Evolutionary conservation across 2,329 filamentous ascomycete genomes (phyloP), one percentile per base, ranked within the genome.

Genomic region (Microcyclospora pomicola): DNA sequence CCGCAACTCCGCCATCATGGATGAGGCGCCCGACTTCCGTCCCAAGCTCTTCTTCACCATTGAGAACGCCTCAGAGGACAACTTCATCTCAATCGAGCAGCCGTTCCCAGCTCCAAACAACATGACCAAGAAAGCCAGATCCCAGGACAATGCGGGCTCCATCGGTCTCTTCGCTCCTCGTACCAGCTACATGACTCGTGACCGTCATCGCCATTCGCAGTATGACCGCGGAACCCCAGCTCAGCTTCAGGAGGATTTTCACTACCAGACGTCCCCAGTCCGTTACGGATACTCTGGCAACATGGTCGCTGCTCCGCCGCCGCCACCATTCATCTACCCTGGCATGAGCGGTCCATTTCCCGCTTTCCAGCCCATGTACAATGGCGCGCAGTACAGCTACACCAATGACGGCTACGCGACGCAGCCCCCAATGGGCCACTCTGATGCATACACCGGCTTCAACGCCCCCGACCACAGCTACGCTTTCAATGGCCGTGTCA

Each of bases 1-100:
- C 55, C 79, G 91, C 28, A 98, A 98, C 64, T 94, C 85, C 30
- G 88, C 85, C 0, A 86, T 98, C 24, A 95, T 96, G 85, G 68
- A 88, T 1, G 87, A 96, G 61, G 73, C 77, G 9, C 68, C 75
- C 1, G 77, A 80, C 37, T 93, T 85, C 52, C 78, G 85, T 1
- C 91, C 91, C 1, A 92, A 92, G 69, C 81, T 86, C 59, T 79
- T 72, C 59, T 63, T 67, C 43, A 69, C 71, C 31, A 55, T 61
- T 15, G 57, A 54, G 27, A 64, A 66, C 7, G 63, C 66, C 27
- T 42, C 40, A 10, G 28, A 38, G 5, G 9, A 15, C 36, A 4
- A 67, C 62, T 24, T 24, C 19, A 24, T 24, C 19, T 24, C 19
- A 7, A 24, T 24, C 19, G 19, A 24, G 19, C 2, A 58, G 16